phyloP scores from a whole-genome alignment of 2,329 filamentous ascomycete genomes.

The Colletotrichum camelliae region DNA sequence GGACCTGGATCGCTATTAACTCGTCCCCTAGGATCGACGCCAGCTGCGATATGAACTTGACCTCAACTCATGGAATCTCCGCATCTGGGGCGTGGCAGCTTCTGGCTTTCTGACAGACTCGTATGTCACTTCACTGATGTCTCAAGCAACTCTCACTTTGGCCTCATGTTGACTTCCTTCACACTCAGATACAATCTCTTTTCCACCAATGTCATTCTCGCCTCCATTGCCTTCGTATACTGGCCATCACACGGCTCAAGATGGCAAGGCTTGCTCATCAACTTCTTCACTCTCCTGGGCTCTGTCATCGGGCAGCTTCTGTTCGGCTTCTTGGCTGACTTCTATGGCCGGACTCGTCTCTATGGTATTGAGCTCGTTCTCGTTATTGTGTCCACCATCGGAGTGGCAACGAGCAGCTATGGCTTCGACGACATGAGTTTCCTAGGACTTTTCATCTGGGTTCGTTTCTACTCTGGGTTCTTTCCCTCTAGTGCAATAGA shows the following conservation, averaged over 20 bases:
- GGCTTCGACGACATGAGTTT: slow-evolving; percentile 57
- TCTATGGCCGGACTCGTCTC: slow-evolving; percentile 58
- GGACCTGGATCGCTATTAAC: background rate
- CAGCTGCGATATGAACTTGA: slow-evolving; percentile 59
- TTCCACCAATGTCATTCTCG: slow-evolving; percentile 59
- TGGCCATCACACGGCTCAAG: slow-evolving; percentile 48
- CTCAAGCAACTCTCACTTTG: background rate
- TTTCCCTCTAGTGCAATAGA: background rate
- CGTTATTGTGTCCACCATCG: slow-evolving; percentile 62
- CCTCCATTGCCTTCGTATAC: slow-evolving; percentile 58
- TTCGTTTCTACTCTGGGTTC: slow-evolving; percentile 24
- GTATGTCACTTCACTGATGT: slow-evolving; percentile 36
- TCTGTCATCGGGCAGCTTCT: slow-evolving; percentile 57
- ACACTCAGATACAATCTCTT: slow-evolving; percentile 58
- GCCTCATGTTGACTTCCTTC: background rate
- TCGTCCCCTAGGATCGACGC: slow-evolving; percentile 48
- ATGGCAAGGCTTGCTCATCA: slow-evolving; percentile 54
- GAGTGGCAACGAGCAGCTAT: slow-evolving; percentile 57
- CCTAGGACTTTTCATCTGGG: slow-evolving; percentile 55
- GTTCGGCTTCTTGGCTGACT: slow-evolving; percentile 60
- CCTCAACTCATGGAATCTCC: slow-evolving; percentile 59
- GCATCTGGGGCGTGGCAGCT: slow-evolving; percentile 60
- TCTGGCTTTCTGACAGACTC: slow-evolving; percentile 60
- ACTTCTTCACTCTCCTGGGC: slow-evolving; percentile 57
- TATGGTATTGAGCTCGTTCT: slow-evolving; percentile 63